These are phyloP conservation scores for Fusarium zealandicum DNA, from an alignment of 2,329 filamentous ascomycete genomes.

Conservation along the genomic window DNA sequence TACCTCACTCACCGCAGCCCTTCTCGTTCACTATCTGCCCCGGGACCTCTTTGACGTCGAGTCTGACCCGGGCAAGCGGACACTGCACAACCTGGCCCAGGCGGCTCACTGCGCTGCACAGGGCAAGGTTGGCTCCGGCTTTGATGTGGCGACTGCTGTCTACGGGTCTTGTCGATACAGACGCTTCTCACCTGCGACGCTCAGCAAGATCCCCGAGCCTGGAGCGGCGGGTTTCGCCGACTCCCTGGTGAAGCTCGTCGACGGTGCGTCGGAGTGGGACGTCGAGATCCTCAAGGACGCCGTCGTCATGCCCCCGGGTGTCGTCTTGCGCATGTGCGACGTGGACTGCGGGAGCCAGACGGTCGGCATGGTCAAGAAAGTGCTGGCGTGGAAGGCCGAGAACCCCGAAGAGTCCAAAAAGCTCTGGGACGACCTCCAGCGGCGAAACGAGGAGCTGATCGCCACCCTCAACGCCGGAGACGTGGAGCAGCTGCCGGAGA, in stretches of 20 bases:
- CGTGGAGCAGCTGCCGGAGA: conserved; percentile 52
- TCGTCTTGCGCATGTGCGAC: conserved; percentile 90
- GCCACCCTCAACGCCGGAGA: conserved; percentile 63
- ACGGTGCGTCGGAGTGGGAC: conserved; percentile 75
- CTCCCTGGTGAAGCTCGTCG: conserved; percentile 70
- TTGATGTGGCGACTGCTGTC: conserved; percentile 92
- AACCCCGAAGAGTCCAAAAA: conserved; percentile 68
- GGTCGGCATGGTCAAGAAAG: conserved; percentile 93
- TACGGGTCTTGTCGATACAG: conserved; percentile 91
- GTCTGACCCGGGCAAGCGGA: conserved; percentile 60
- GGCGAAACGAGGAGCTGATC: conserved; percentile 75
- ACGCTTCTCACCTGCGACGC: conserved; percentile 84
- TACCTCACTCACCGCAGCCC: conserved; percentile 80
- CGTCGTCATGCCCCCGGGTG: conserved; percentile 73
- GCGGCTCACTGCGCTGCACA: conserved; percentile 94
- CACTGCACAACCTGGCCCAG: conserved; percentile 92
- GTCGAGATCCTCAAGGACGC: conserved; percentile 74
- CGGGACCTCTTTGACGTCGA: conserved; percentile 62
- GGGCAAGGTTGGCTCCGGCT: conserved; percentile 94
- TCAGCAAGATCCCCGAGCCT: conserved; percentile 71
- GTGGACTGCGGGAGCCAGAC: conserved; percentile 94
- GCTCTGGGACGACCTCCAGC: conserved; percentile 80
- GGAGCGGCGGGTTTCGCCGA: conserved; percentile 71
- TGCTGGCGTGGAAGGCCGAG: conserved; percentile 79
- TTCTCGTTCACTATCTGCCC: conserved; percentile 79